phyloP scores from a whole-genome alignment of 1,284 basidiomycete genomes.

The Inonotus hispidus region DNA sequence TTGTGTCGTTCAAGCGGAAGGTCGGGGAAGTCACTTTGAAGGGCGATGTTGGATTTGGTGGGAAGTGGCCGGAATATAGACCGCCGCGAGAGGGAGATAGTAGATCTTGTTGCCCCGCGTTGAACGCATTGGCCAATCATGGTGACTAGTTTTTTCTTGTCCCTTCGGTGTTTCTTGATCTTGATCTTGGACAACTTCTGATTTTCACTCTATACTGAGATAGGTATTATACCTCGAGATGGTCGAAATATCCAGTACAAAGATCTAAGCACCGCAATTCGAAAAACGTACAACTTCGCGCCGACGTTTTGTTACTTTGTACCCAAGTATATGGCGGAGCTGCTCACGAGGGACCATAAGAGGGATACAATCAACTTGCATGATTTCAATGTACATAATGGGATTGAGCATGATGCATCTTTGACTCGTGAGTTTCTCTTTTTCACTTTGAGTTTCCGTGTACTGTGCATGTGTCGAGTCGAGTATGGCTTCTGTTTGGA shows the following conservation, averaged over 20 bases:
- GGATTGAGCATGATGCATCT: constrained; percentile 75
- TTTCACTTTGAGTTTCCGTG: no score
- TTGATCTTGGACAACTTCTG: not conserved
- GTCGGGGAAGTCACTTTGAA: constrained; percentile 49
- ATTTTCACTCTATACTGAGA: not conserved
- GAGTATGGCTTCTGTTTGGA: no score
- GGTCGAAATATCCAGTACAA: constrained; percentile 64
- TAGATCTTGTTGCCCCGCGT: constrained; percentile 59
- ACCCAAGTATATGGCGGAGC: constrained; percentile 49
- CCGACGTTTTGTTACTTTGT: constrained; percentile 61
- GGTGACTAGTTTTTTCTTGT: constrained; percentile 37
- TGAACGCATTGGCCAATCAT: constrained; percentile 74
- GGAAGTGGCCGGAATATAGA: constrained; percentile 63
- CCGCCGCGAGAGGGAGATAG: constrained; percentile 57
- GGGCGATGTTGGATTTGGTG: constrained; percentile 54
- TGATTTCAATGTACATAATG: constrained; percentile 66
- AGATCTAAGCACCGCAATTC: constrained; percentile 43
- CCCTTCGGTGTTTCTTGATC: not conserved
- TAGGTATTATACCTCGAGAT: constrained; percentile 63
- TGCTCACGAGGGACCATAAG: constrained; percentile 50
- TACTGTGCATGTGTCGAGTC: no score
- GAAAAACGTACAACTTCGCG: constrained; percentile 61
- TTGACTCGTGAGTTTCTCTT: constrained; percentile 48
- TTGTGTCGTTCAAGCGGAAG: constrained; percentile 44
- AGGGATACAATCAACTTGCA: constrained; percentile 56